Percentiles rank a stretch among this genome's conserved stretches.
phyloP scores from a whole-genome alignment of 768 basidiomycete genomes.

The Panaeolus cyanescens region DNA sequence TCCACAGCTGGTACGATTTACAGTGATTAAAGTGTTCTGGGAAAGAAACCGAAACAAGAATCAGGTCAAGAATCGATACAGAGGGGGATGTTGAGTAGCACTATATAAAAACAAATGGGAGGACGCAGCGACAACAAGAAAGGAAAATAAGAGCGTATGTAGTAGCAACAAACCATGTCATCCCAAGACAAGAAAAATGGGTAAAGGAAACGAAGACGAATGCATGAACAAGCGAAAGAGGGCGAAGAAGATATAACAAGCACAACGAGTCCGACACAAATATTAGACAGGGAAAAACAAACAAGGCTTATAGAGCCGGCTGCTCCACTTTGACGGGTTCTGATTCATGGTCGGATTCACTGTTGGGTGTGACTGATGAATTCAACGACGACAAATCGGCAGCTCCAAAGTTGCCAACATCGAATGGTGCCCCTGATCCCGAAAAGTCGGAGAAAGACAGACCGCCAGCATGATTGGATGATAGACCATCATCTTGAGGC shows the following conservation, averaged over 20 bases:
- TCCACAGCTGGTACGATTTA: constrained; percentile 33
- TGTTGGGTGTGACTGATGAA: constrained; percentile 48
- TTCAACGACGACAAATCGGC: constrained; percentile 67
- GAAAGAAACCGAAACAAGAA: constrained; percentile 19
- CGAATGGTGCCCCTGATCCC: constrained; percentile 62
- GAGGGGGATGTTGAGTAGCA: constrained; percentile 13
- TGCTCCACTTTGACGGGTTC: constrained; percentile 73
- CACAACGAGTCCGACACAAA: constrained; percentile 22
- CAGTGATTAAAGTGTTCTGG: constrained; percentile 41
- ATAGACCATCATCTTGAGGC: constrained; percentile 64
- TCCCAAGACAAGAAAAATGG: background rate
- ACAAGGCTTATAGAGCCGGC: constrained; percentile 23
- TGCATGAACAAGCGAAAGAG: constrained; percentile 14
- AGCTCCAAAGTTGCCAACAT: constrained; percentile 66
- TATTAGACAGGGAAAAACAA: too few relatives aligned
- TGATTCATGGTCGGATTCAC: constrained; percentile 63
- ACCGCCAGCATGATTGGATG: constrained; percentile 58
- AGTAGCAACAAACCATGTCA: constrained; percentile 3
- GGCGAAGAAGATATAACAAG: constrained; percentile 18
- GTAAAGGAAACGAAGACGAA: constrained; percentile 4
- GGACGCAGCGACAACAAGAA: constrained; percentile 19
- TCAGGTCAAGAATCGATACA: constrained; percentile 28
- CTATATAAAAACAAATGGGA: constrained; percentile 23
- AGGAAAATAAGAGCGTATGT: constrained; percentile 15
- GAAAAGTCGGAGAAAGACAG: constrained; percentile 74